A percentile compares a stretch with the other conserved stretches of the same genome.
Conservation (phyloP, 192 early-diverging fungal genomes). For the Umbelopsis ramanniana region DNA sequence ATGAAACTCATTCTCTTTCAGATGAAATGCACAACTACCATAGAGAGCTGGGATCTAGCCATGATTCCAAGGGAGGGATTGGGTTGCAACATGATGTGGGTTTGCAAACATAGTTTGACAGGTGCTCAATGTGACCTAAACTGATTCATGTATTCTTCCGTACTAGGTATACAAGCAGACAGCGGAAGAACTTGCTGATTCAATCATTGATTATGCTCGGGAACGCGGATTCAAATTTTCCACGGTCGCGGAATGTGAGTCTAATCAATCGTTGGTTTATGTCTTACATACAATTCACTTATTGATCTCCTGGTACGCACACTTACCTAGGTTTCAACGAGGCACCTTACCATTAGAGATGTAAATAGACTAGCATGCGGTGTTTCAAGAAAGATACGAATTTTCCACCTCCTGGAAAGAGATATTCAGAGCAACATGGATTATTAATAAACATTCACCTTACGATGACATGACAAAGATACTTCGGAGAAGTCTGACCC, state of each 20-base stretch:
- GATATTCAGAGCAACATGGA: neutral
- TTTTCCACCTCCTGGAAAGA: constrained; percentile 1
- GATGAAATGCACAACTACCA: neutral
- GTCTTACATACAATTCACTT: neutral
- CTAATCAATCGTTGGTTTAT: neutral
- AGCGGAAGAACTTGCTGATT: constrained; percentile 1
- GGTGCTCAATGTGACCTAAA: neutral
- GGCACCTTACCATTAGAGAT: constrained; percentile 2
- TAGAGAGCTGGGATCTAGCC: neutral
- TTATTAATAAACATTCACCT: too few species aligned
- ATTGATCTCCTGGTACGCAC: too few species aligned
- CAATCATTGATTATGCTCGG: constrained; percentile 26
- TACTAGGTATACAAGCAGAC: constrained; percentile 29
- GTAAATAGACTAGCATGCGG: neutral
- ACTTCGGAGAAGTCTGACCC: too few species aligned
- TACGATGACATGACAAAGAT: too few species aligned
- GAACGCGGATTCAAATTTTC: constrained; percentile 28
- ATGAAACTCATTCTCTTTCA: neutral
- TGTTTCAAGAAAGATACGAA: neutral
- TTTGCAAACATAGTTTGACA: neutral
- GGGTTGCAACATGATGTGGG: constrained; percentile 19
- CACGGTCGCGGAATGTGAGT: constrained; percentile 32
- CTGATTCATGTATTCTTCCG: neutral
- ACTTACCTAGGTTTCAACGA: neutral
- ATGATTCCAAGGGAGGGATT: neutral